Percentiles rank a stretch among this genome's conserved stretches.
Evolutionary conservation across 192 early-diverging fungal species (phyloP).

Genomic region (Rhizophagus clarus): DNA sequence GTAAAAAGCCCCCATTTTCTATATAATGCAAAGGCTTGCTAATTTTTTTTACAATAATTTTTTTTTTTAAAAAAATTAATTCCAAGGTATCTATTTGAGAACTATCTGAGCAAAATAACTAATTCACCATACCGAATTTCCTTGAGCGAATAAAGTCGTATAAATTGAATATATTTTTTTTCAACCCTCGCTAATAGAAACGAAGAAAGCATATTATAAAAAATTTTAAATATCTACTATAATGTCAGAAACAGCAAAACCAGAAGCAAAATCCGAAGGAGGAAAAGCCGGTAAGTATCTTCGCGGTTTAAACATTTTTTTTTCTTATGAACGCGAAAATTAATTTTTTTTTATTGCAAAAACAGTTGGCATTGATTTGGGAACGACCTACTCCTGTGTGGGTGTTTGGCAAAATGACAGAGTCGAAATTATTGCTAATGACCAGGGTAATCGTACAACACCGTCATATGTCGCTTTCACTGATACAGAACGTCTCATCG

Average conservation of each 20-base stretch:
- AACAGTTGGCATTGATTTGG: conserved; percentile 62
- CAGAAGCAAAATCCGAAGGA: too few species aligned
- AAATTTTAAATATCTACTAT: neutral
- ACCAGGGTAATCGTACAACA: conserved; percentile 99
- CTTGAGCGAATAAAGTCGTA: neutral
- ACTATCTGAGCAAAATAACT: too few species aligned
- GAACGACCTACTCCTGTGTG: conserved; percentile 31
- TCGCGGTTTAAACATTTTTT: neutral
- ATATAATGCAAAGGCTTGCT: neutral
- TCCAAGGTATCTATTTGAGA: too few species aligned
- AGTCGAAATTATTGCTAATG: conserved; percentile 98
- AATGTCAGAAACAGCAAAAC: neutral
- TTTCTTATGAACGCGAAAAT: neutral
- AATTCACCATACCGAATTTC: neutral
- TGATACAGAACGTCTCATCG: conserved; percentile 96
- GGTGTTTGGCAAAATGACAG: neutral
- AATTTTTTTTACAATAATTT: neutral
- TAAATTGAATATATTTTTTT: neutral
- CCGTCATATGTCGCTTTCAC: conserved; percentile 98
- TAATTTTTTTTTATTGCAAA: neutral
- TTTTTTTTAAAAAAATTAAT: neutral
- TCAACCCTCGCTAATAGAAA: too few species aligned
- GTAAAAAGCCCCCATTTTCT: neutral
- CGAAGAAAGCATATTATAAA: neutral
- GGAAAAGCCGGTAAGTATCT: neutral